A percentile compares a stretch with the other conserved stretches of the same genome.
Evolutionary conservation across 257 asterid species (phyloP).

Genomic region (Forsythia viridissima): DNA sequence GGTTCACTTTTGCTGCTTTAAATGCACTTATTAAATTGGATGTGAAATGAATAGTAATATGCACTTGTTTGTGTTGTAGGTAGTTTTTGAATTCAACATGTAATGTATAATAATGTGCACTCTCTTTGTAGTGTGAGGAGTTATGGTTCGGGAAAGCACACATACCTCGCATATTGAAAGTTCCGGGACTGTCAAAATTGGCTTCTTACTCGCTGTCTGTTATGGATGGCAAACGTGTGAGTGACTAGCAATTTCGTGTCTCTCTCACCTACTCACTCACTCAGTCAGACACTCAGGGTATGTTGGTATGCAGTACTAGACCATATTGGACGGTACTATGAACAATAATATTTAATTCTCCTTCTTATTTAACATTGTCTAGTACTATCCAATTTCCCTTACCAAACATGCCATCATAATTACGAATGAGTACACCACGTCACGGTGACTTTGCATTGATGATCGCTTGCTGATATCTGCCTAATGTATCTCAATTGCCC

Average conservation of each 20-base stretch:
- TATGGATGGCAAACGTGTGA: constrained; percentile 74
- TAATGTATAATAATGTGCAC: background rate
- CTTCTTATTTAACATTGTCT: background rate
- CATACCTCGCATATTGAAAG: constrained; percentile 67
- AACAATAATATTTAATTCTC: no score
- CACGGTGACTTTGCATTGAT: background rate
- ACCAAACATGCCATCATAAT: background rate
- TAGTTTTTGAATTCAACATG: background rate
- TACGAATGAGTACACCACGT: background rate
- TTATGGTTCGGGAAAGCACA: constrained; percentile 80
- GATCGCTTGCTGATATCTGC: background rate
- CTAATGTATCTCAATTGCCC: constrained; percentile 21
- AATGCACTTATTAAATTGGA: background rate
- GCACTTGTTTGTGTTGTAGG: background rate
- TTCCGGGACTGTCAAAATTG: constrained; percentile 52
- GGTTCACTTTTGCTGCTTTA: background rate
- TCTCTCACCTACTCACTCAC: constrained; percentile 8
- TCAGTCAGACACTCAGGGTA: background rate
- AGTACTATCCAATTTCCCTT: background rate
- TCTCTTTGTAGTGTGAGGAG: constrained; percentile 61
- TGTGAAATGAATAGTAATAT: background rate
- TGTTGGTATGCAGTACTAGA: background rate
- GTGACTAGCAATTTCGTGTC: constrained; percentile 19
- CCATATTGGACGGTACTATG: background rate
- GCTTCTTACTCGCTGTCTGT: constrained; percentile 59